Evolutionary conservation across 2,329 filamentous ascomycete species (phyloP).

Genomic region (Pseudofabraea citricarpa): DNA sequence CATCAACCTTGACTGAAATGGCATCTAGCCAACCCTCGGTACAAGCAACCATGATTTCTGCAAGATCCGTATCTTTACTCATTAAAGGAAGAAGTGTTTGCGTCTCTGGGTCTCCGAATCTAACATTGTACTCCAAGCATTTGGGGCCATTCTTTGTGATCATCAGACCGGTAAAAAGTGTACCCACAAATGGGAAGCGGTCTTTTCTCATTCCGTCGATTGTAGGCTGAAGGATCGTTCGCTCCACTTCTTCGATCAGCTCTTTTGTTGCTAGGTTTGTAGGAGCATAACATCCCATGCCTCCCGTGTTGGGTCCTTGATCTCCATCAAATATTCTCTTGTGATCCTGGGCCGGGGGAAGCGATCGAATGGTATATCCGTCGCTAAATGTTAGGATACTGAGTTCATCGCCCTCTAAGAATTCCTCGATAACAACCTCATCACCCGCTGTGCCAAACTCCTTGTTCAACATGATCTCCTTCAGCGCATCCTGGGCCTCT

Average conservation of each 20-base stretch:
- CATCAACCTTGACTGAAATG: constrained; percentile 61
- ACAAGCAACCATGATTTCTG: constrained; percentile 84
- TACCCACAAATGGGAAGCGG: constrained; percentile 66
- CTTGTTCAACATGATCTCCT: constrained; percentile 84
- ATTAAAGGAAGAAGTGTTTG: constrained; percentile 81
- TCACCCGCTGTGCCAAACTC: constrained; percentile 84
- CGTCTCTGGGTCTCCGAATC: constrained; percentile 89
- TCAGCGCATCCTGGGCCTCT: constrained; percentile 76
- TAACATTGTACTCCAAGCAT: constrained; percentile 88
- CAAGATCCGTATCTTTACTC: constrained; percentile 74
- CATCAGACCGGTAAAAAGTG: constrained; percentile 90
- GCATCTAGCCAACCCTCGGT: constrained; percentile 68
- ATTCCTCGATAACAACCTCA: constrained; percentile 95
- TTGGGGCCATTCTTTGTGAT: constrained; percentile 77
- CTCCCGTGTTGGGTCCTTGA: constrained; percentile 87
- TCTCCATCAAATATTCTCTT: constrained; percentile 92
- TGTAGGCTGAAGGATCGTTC: constrained; percentile 81
- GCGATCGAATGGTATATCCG: constrained; percentile 74
- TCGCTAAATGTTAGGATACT: constrained; percentile 90
- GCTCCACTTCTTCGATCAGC: constrained; percentile 73
- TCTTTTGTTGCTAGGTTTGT: constrained; percentile 71
- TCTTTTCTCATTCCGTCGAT: constrained; percentile 84
- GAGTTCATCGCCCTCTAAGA: constrained; percentile 84
- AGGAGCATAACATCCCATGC: constrained; percentile 97
- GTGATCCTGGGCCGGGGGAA: constrained; percentile 93